phyloP scores from a whole-genome alignment of 2,329 filamentous ascomycete species.

The Aspergillus intermedius region DNA sequence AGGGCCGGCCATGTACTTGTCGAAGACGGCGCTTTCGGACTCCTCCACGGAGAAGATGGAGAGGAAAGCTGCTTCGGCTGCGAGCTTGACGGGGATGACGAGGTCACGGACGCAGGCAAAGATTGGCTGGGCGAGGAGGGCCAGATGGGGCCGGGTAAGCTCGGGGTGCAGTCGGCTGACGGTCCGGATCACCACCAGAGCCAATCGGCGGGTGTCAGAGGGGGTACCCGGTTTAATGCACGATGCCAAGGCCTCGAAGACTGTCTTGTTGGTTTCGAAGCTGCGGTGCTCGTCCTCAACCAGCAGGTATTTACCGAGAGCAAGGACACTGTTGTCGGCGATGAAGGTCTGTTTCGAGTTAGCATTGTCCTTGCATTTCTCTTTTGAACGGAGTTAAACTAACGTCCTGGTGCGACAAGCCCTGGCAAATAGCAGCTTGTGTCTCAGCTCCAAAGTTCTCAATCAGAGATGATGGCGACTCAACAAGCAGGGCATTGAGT shows the following conservation, averaged over 20 bases:
- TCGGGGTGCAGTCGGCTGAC: conserved; percentile 73
- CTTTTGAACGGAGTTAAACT: conserved; percentile 30
- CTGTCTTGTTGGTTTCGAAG: conserved; percentile 69
- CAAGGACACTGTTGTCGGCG: conserved; percentile 79
- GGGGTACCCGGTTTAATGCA: conserved; percentile 72
- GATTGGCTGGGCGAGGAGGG: conserved; percentile 71
- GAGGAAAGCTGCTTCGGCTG: conserved; percentile 90
- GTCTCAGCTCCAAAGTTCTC: conserved; percentile 67
- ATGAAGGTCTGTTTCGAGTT: conserved; percentile 59
- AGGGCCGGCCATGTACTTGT: conserved; percentile 74
- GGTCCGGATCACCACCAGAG: conserved; percentile 82
- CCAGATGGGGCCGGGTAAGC: conserved; percentile 72
- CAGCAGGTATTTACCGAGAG: conserved; percentile 84
- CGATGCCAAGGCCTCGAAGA: conserved; percentile 71
- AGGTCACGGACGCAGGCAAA: conserved; percentile 86
- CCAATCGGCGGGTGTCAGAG: conserved; percentile 75
- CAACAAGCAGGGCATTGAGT: conserved; percentile 80
- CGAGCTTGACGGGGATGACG: conserved; percentile 90
- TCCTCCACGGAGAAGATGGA: conserved; percentile 85
- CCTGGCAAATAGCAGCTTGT: conserved; percentile 68
- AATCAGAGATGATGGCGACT: conserved; percentile 65
- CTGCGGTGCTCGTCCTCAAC: conserved; percentile 51
- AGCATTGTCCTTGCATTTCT: conserved; percentile 3
- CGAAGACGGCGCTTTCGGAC: conserved; percentile 77
- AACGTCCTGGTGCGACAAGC: conserved; percentile 70